These are phyloP conservation scores for Didymella glomerata DNA, from an alignment of 2,329 filamentous ascomycete genomes.

Conservation along the genomic window DNA sequence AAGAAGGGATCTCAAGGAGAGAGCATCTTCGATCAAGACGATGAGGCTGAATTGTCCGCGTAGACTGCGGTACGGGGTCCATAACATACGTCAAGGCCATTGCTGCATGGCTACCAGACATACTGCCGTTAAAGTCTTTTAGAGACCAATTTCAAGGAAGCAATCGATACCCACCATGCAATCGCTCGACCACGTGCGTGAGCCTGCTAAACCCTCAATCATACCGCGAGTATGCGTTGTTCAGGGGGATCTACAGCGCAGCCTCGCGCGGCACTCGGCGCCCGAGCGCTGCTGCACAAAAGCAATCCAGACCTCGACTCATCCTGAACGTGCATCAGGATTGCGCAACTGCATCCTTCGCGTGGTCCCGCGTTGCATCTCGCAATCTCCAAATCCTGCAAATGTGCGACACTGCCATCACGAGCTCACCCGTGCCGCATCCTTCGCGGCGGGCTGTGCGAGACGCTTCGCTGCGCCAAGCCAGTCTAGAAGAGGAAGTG, in stretches of 20 bases:
- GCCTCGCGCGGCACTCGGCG: background rate
- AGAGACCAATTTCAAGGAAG: background rate
- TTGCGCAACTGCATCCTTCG: constrained; percentile 16
- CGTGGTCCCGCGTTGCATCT: constrained; percentile 6
- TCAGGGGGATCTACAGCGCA: constrained; percentile 18
- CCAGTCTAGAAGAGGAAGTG: constrained; percentile 30
- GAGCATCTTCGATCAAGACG: constrained; percentile 29
- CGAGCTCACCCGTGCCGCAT: background rate
- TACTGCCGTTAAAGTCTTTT: background rate
- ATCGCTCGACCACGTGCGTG: background rate
- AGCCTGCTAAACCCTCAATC: background rate
- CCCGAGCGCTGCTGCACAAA: background rate
- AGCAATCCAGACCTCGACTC: background rate
- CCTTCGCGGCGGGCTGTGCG: too few species aligned
- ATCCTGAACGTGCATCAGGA: background rate
- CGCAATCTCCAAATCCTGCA: constrained; percentile 8
- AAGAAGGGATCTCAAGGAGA: constrained; percentile 11
- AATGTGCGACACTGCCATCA: background rate
- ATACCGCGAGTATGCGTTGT: background rate
- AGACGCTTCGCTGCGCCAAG: constrained; percentile 23
- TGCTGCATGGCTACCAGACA: background rate
- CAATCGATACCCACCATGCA: background rate
- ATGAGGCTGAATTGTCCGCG: background rate
- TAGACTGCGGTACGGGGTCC: background rate
- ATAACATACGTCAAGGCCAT: background rate